Conservation (phyloP, 805 yeast species). For the Candida corydali region DNA sequence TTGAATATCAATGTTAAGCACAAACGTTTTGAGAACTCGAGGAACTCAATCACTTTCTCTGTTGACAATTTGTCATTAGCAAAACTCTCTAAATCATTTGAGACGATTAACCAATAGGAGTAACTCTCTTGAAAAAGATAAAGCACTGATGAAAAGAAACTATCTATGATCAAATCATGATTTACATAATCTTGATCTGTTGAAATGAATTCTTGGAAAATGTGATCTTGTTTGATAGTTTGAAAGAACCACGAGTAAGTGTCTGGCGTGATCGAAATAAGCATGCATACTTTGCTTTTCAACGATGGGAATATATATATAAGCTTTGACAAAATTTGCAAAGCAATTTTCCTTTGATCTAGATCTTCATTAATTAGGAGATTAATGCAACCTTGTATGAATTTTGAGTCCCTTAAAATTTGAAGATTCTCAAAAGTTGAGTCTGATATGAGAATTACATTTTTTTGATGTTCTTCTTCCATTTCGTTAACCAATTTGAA, state of each 20-base stretch:
- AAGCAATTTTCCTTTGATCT: slow-evolving; percentile 11
- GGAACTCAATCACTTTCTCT: slow-evolving; percentile 36
- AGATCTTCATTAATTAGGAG: slow-evolving; percentile 11
- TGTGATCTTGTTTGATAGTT: slow-evolving; percentile 16
- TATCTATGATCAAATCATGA: slow-evolving; percentile 8
- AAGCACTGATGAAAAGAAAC: slow-evolving; percentile 34
- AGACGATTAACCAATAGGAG: slow-evolving; percentile 62
- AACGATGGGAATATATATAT: slow-evolving; percentile 33
- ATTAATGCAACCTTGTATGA: slow-evolving; percentile 17
- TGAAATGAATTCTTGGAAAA: slow-evolving; percentile 13
- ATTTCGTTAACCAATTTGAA: slow-evolving; percentile 15
- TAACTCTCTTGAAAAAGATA: slow-evolving; percentile 56
- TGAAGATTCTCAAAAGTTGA: slow-evolving; percentile 10
- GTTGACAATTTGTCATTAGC: slow-evolving; percentile 36
- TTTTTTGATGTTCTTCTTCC: slow-evolving; percentile 14
- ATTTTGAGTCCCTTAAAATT: slow-evolving; percentile 17
- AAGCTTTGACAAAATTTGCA: slow-evolving; percentile 22
- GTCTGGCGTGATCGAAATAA: slow-evolving; percentile 37
- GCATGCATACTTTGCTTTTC: slow-evolving; percentile 37
- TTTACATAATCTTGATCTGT: slow-evolving; percentile 12
- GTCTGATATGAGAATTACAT: slow-evolving; percentile 9
- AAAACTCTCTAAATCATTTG: slow-evolving; percentile 61
- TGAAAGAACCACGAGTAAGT: slow-evolving; percentile 29
- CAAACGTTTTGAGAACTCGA: slow-evolving; percentile 46
- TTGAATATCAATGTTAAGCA: slow-evolving; percentile 49